These are phyloP conservation scores for Lagenaria siceraria DNA, from an alignment of 306 rosid species.

Conservation along the genomic window DNA sequence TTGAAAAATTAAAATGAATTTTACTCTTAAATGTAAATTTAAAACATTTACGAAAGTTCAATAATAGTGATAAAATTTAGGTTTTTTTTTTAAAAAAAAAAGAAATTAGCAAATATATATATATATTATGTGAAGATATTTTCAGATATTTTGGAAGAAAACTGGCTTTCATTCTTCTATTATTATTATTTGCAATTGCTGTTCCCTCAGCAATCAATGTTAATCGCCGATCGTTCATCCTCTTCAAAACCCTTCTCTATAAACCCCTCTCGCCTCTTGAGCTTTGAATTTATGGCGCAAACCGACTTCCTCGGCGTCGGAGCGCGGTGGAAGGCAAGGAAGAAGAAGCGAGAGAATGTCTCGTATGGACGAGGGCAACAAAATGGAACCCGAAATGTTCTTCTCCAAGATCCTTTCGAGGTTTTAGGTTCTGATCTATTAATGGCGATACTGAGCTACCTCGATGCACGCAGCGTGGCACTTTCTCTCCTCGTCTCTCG, in stretches of 20 bases:
- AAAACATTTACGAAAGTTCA: no score
- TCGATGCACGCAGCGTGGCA: constrained; percentile 39
- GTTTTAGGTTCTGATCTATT: constrained; percentile 23
- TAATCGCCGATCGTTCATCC: not conserved
- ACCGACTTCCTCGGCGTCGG: not conserved
- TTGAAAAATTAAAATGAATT: no score
- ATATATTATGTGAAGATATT: not conserved
- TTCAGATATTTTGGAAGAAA: not conserved
- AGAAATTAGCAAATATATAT: no score
- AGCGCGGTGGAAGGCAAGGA: not conserved
- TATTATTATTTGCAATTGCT: not conserved
- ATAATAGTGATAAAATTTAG: no score
- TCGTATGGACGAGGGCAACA: not conserved
- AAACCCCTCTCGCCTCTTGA: not conserved
- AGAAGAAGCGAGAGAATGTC: not conserved
- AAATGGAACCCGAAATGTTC: not conserved
- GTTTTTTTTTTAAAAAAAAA: no score
- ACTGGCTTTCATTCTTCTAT: not conserved
- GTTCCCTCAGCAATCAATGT: not conserved
- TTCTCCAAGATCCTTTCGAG: constrained; percentile 24
- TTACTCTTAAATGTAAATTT: no score
- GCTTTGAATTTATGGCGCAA: constrained; percentile 1
- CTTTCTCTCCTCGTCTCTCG: constrained; percentile 32
- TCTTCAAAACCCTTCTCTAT: not conserved
- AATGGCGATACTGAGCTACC: constrained; percentile 14